These are phyloP conservation scores for Pedinophyceae sp. DNA, from an alignment of 139 green algal species.

Conservation along the genomic window DNA sequence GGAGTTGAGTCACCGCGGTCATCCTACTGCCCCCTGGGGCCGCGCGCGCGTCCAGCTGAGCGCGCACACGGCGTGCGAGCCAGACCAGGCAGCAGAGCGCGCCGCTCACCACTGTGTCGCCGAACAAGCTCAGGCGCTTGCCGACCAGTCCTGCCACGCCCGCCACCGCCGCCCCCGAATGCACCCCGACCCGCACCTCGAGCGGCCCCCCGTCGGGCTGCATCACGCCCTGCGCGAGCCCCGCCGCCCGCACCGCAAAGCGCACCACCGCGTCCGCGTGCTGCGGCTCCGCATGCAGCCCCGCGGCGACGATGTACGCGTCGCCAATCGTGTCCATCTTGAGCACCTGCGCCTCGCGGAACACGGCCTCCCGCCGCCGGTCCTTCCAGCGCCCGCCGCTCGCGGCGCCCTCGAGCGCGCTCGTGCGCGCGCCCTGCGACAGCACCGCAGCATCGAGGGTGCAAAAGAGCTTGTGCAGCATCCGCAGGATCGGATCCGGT, in stretches of 20 bases:
- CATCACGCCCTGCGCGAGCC: neutral
- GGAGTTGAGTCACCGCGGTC: no score
- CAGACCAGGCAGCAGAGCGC: no score
- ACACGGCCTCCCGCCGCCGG: neutral
- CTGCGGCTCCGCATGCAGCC: neutral
- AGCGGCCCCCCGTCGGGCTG: neutral
- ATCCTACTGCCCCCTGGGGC: no score
- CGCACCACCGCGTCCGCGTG: neutral
- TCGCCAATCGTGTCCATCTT: neutral
- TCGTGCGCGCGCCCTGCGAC: no score
- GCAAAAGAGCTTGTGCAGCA: neutral
- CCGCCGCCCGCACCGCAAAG: neutral
- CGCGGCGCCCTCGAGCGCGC: no score
- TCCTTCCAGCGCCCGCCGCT: no score
- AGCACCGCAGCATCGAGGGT: no score
- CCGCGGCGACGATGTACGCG: neutral
- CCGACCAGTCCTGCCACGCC: neutral
- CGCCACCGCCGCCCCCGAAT: neutral
- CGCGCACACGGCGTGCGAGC: no score
- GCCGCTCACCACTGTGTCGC: neutral
- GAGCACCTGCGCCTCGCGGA: neutral
- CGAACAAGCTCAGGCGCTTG: neutral
- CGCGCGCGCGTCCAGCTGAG: no score
- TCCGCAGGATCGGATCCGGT: neutral
- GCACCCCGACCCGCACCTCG: neutral